phyloP scores from a whole-genome alignment of 129 eudicot genomes.

The Pittosporum tobira region DNA sequence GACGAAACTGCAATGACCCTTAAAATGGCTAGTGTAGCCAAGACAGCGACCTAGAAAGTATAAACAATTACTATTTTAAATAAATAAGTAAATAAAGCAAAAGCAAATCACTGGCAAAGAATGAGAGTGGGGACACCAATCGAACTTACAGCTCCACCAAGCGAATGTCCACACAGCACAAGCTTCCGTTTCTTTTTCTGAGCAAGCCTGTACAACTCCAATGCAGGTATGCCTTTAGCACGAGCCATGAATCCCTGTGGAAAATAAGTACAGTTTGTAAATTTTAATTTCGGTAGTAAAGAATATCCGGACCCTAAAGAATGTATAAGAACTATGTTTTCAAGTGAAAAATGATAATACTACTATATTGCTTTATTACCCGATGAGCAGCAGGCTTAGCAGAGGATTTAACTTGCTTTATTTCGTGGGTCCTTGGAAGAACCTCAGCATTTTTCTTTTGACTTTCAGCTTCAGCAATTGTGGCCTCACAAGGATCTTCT shows the following conservation, averaged over 20 bases:
- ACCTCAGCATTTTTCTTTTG: constrained; percentile 33
- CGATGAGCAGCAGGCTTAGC: constrained; percentile 96
- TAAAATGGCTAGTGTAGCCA: constrained; percentile 93
- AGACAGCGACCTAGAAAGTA: constrained; percentile 74
- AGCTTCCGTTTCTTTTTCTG: constrained; percentile 90
- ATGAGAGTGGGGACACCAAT: constrained; percentile 3
- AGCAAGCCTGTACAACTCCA: constrained; percentile 93
- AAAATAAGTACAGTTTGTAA: constrained; percentile 4
- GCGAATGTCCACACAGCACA: constrained; percentile 97
- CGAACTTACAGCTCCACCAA: constrained; percentile 94
- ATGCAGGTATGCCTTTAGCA: constrained; percentile 98
- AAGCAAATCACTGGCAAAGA: background rate
- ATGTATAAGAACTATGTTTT: constrained; percentile 7
- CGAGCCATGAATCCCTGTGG: constrained; percentile 94
- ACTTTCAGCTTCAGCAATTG: constrained; percentile 19
- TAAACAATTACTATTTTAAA: constrained; percentile 2
- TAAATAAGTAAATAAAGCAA: background rate
- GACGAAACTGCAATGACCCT: constrained; percentile 78
- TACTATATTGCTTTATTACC: constrained; percentile 31
- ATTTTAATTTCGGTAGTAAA: background rate
- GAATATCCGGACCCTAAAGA: background rate
- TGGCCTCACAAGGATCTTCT: constrained; percentile 34
- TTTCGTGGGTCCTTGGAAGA: constrained; percentile 36
- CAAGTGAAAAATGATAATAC: background rate
- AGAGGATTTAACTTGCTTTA: constrained; percentile 46